A percentile compares a stretch with the other conserved stretches of the same genome.
Evolutionary conservation across 441 rosid species (phyloP).

Genomic region (Syzygium malaccense): DNA sequence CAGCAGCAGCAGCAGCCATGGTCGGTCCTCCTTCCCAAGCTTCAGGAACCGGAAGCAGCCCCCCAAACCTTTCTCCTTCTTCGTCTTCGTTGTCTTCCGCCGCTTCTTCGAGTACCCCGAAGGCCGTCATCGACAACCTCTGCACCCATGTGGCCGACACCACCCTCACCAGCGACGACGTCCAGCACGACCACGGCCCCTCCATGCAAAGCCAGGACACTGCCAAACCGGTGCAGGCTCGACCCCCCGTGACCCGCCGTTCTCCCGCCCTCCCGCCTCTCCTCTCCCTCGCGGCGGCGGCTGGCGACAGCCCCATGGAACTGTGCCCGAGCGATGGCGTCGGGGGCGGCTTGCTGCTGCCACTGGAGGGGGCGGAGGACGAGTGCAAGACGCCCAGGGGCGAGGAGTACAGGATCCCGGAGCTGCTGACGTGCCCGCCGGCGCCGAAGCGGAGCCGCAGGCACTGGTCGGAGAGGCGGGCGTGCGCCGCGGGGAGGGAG

Average conservation of each 20-base stretch:
- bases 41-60: not conserved
- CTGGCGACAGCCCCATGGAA: not conserved
- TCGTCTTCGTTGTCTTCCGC: not conserved
- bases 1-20: not conserved
- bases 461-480: not conserved
- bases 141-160: not conserved
- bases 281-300: not conserved
- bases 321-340: not conserved
- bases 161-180: not conserved
- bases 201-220: not conserved
- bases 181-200: not conserved
- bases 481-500: not conserved
- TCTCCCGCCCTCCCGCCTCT: not conserved
- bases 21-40: not conserved
- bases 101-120: not conserved
- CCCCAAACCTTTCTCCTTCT: not conserved
- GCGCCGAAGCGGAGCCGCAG: conserved; percentile 1
- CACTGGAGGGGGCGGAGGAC: not conserved
- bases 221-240: not conserved
- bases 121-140: not conserved
- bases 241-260: not conserved
- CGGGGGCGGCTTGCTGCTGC: too few species aligned
- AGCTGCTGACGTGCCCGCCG: not conserved
- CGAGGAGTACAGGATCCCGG: conserved; percentile 1
- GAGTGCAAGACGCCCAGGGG: conserved; percentile 5